Percentiles rank a stretch among this genome's conserved stretches.
Evolutionary conservation across 164 flowering plant species (phyloP).

Genomic region (Platanus orientalis): DNA sequence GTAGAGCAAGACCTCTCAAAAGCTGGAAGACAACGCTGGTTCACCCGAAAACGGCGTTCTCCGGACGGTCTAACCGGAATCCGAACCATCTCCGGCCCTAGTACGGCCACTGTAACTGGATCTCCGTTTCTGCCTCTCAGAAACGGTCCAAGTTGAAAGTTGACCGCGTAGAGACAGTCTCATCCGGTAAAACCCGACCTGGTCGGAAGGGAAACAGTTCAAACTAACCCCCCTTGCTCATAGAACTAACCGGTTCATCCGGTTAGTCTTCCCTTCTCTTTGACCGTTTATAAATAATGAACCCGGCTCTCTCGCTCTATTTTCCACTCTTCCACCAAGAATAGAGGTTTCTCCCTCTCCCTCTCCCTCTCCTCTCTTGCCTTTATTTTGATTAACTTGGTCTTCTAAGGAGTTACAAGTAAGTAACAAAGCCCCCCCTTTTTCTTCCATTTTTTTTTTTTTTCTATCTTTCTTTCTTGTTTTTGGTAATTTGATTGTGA

Average conservation of each 20-base stretch:
- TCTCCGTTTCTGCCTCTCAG: conserved; percentile 3
- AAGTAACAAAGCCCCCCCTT: conserved; percentile 7
- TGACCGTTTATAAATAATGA: conserved; percentile 23
- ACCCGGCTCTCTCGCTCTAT: conserved; percentile 19
- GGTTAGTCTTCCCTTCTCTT: conserved; percentile 23
- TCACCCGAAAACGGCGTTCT: conserved; percentile 3
- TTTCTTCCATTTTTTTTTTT: neutral
- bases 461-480: neutral
- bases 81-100: conserved; percentile 13
- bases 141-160: conserved; percentile 7
- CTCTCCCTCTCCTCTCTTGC: conserved; percentile 5
- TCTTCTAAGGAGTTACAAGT: no score
- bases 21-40: conserved; percentile 2
- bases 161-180: conserved; percentile 8
- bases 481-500: neutral
- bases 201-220: neutral
- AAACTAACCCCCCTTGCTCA: conserved; percentile 16
- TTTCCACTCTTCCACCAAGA: neutral
- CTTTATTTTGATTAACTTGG: no score
- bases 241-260: conserved; percentile 46
- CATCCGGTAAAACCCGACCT: conserved; percentile 11
- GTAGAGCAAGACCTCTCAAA: neutral
- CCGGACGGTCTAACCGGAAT: conserved; percentile 14
- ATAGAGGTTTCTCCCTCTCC: neutral
- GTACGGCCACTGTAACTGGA: conserved; percentile 9